Evolutionary conservation across 2,329 filamentous ascomycete genomes (phyloP), one percentile per base, ranked within the genome.

Genomic region (Thermochaetoides dissita): DNA sequence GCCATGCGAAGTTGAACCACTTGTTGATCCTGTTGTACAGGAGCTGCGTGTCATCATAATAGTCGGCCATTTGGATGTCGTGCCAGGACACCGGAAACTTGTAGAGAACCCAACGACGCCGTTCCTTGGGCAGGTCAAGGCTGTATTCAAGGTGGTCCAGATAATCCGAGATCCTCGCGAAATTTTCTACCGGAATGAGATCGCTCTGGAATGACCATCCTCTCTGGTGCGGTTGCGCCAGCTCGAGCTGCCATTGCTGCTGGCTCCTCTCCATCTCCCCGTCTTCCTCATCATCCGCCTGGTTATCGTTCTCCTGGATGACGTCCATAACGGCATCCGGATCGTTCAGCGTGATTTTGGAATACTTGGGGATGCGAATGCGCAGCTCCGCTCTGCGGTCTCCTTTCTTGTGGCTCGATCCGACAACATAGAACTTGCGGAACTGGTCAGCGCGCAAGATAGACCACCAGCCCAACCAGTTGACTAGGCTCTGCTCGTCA

Each of bases 381-480:
- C 39, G 46, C 17, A 24, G 17, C 17, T 24, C 17, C 17, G 17
- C 17, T 24, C 17, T 24, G 8, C 59, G 57, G 41, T 56, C 56
- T 3, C 57, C 57, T 32, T 49, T 49, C 30, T 39, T 45, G 3
- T 55, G 34, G 48, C 52, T 47, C 1, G 72, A 72, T 3, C 74
- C 75, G 5, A 79, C 42, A 3, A 80, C 68, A 11, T 62, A 59
- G 49, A 79, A 79, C 33, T 65, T 68, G 30, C 73, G 67, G 50
- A 67, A 73, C 34, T 59, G 57, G 43, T 76, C 67, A 32, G 74
- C 52, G 30, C 68, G 66, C 42, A 56, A 46, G 30, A 63, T 59
- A 1, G 72, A 63, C 76, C 75, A 80, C 56, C 64, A 71, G 1
- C 70, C 73, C 53, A 78, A 80, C 69, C 72, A 79, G 47, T 77